phyloP scores from a whole-genome alignment of 2,329 filamentous ascomycete genomes.

The Talaromyces sp. region DNA sequence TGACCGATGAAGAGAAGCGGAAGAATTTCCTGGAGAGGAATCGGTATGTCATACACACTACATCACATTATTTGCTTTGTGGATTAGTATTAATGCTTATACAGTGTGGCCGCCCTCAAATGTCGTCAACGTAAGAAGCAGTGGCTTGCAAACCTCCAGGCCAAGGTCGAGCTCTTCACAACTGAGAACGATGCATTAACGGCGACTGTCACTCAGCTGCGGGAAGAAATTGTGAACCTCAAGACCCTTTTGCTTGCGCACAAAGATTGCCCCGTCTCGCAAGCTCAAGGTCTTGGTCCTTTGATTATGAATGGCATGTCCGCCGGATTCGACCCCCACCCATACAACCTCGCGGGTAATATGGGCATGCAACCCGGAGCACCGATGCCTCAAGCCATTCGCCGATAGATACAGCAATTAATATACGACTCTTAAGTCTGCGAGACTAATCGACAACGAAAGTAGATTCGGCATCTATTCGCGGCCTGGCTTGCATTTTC shows the following conservation, averaged over 20 bases:
- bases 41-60: slow-evolving; percentile 59
- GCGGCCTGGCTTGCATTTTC: background rate
- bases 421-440: slow-evolving; percentile 10
- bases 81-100: background rate
- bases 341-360: slow-evolving; percentile 40
- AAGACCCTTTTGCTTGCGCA: slow-evolving; percentile 91
- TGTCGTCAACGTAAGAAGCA: slow-evolving; percentile 98
- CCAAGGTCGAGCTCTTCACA: slow-evolving; percentile 89
- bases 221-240: slow-evolving; percentile 90
- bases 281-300: slow-evolving; percentile 68
- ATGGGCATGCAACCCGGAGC: slow-evolving; percentile 43
- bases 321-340: slow-evolving; percentile 41
- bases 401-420: slow-evolving; percentile 26
- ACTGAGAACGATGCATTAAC: slow-evolving; percentile 86
- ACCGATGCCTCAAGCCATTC: slow-evolving; percentile 38
- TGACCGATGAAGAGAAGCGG: slow-evolving; percentile 97
- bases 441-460: slow-evolving; percentile 18
- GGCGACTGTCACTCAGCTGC: slow-evolving; percentile 74
- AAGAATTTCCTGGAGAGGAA: slow-evolving; percentile 98
- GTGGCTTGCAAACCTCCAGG: slow-evolving; percentile 91
- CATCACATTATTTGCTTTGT: background rate
- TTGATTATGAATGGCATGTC: slow-evolving; percentile 42
- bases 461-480: slow-evolving; percentile 9
- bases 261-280: slow-evolving; percentile 92
- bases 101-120: slow-evolving; percentile 89